Base-by-base conservation (phyloP, 371 early-diverging fungal species). In the Mucor sp. region DNA sequence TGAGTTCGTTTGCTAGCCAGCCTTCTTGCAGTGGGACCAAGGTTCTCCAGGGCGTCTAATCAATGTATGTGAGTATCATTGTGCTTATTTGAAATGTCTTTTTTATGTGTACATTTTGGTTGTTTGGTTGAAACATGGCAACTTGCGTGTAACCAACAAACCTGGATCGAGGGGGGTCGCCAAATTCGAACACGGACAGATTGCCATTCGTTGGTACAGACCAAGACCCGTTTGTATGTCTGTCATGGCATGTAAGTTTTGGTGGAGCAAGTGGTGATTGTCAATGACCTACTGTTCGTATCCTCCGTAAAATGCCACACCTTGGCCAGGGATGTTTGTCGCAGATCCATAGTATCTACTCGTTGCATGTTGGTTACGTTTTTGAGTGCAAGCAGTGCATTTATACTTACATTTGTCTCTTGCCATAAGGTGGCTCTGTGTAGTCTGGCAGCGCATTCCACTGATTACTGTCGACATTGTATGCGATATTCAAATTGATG, bases 311-410 rank as follows among this genome's bases (percentile, higher is more conserved):
- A 62, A 35, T 11, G 63, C 63, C 9, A 39, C 37, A 2, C 63
- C 63, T 53, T 53, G 50, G 17, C 55, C 63, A 7, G 63, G 63
- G 21, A 62, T 37, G 17, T 50, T 33, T 37, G 35, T 32, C 14
- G 37, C 53, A 5, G 63, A 15, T 3, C 53, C 63, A 53, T 53
- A 53, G n/a, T 62, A 62, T 33, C 63, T 62, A 53, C 32, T 37
- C 4, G 2, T 21, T 17, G 27, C 15, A 6, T 25, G 17, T 43
- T n/a, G n/a, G 4, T 15, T 43, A 8, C 35, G 15, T 6, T 6
- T 17, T 9, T 48, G 21, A 48, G 21, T n/a, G 7, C 32, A 8
- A 11, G 35, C 35, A 25, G 19, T 48, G 43, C 14, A 43, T 43
- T 1, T 48, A 15, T 9, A 30, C 14, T n/a, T 48, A 61, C 62